Evolutionary conservation across 169 alveolate genomes (phyloP).

Genomic region (Babesia gibsoni): DNA sequence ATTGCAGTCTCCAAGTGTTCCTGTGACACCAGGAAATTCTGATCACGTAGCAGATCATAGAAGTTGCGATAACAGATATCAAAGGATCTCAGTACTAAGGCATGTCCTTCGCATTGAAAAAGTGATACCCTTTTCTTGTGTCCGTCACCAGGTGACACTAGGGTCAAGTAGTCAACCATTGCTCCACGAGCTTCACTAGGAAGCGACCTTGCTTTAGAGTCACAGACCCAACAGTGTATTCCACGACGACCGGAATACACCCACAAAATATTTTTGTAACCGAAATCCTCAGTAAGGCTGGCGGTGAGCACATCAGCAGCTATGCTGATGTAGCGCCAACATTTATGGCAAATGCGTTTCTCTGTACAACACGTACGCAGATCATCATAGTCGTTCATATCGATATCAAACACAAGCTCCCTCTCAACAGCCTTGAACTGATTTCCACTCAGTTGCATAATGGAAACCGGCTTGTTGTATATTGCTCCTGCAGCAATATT

Average conservation of each 20-base stretch:
- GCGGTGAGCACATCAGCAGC: conserved; percentile 76
- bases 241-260: conserved; percentile 99
- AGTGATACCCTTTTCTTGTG: conserved; percentile 69
- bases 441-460: conserved; percentile 71
- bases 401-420: conserved; percentile 97
- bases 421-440: conserved; percentile 71
- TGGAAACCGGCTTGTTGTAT: conserved; percentile 81
- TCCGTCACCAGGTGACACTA: conserved; percentile 67
- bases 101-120: conserved; percentile 34
- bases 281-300: conserved; percentile 91
- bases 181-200: conserved; percentile 75
- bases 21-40: conserved; percentile 14
- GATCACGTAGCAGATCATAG: conserved; percentile 45
- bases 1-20: conserved; percentile 27
- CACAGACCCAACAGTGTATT: conserved; percentile 98
- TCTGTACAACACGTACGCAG: conserved; percentile 97
- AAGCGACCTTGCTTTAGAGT: conserved; percentile 69
- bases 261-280: conserved; percentile 90
- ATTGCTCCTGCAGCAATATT: conserved; percentile 96
- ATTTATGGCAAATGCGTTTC: conserved; percentile 91
- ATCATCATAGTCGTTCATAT: conserved; percentile 98
- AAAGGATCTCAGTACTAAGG: conserved; percentile 48
- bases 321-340: conserved; percentile 90
- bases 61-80: conserved; percentile 63
- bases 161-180: conserved; percentile 73